phyloP scores from a whole-genome alignment of 108 stramenopile species.

The Cyclostephanos tholiformis region DNA sequence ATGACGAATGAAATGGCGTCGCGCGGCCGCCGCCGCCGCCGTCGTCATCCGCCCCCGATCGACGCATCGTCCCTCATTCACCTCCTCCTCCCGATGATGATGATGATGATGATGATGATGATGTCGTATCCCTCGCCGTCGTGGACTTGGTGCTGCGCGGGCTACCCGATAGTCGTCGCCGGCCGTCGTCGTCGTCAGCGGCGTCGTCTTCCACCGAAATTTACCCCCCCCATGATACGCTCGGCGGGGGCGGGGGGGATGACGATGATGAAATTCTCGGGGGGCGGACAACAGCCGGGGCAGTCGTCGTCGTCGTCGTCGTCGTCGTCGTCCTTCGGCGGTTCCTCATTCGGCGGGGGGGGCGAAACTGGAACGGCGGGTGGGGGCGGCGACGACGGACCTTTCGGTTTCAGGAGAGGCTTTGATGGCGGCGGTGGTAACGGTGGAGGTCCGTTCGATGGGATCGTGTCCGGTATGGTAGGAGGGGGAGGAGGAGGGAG shows the following conservation, averaged over 20 bases:
- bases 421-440: not conserved
- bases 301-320: not conserved
- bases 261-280: not conserved
- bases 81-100: not conserved
- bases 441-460: not conserved
- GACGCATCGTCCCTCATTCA: not conserved
- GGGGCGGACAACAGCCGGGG: too few relatives aligned
- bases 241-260: too few relatives aligned
- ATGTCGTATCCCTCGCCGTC: too few relatives aligned
- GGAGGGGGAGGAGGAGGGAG: not conserved
- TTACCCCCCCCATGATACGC: too few relatives aligned
- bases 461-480: constrained; percentile 11
- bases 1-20: not conserved
- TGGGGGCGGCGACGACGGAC: too few relatives aligned
- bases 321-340: not conserved
- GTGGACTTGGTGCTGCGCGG: too few relatives aligned
- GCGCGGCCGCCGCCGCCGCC: too few relatives aligned
- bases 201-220: not conserved
- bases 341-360: not conserved
- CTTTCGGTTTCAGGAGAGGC: too few relatives aligned
- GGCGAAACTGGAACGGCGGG: not conserved
- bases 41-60: not conserved
- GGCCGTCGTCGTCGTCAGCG: not conserved
- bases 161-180: too few relatives aligned
- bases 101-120: too few relatives aligned